Conservation (phyloP, 108 stramenopile genomes). For the Chaetoceros tenuissimus region DNA sequence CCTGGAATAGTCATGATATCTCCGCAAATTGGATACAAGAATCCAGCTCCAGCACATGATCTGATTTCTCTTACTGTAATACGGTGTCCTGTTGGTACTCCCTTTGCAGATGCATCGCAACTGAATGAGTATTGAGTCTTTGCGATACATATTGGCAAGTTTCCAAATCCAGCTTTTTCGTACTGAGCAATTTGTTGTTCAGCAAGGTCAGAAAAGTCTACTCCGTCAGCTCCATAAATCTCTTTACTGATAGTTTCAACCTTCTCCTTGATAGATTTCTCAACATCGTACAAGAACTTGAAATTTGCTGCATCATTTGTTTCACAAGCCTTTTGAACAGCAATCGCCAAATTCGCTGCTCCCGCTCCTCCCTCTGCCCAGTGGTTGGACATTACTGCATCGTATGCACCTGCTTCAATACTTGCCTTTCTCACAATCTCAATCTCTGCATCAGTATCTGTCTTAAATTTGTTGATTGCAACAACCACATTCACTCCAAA, state of each 20-base stretch:
- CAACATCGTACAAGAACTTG: conserved; percentile 83
- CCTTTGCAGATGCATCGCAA: conserved; percentile 88
- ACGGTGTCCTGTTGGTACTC: conserved; percentile 83
- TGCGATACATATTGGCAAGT: conserved; percentile 96
- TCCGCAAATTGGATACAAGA: conserved; percentile 94
- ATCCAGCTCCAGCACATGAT: conserved; percentile 95
- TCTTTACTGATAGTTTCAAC: conserved; percentile 86
- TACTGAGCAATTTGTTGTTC: conserved; percentile 87
- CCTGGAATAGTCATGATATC: conserved; percentile 99
- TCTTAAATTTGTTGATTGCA: conserved; percentile 91
- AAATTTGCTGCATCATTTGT: conserved; percentile 59
- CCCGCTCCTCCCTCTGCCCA: conserved; percentile 96
- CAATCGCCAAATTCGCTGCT: conserved; percentile 83
- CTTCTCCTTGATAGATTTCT: conserved; percentile 78
- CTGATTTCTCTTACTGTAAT: conserved; percentile 94
- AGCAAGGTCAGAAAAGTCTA: conserved; percentile 85
- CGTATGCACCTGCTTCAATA: conserved; percentile 85
- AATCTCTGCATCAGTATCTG: conserved; percentile 89
- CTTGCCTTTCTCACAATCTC: conserved; percentile 75
- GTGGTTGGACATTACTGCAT: conserved; percentile 91
- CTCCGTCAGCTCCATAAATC: conserved; percentile 96
- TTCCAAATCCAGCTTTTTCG: conserved; percentile 84
- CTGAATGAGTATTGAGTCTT: conserved; percentile 99
- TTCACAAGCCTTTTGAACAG: conserved; percentile 84
- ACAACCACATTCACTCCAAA: conserved; percentile 95